Evolutionary conservation across 2,329 filamentous ascomycete genomes (phyloP).

Genomic region (Diaporthe eres): DNA sequence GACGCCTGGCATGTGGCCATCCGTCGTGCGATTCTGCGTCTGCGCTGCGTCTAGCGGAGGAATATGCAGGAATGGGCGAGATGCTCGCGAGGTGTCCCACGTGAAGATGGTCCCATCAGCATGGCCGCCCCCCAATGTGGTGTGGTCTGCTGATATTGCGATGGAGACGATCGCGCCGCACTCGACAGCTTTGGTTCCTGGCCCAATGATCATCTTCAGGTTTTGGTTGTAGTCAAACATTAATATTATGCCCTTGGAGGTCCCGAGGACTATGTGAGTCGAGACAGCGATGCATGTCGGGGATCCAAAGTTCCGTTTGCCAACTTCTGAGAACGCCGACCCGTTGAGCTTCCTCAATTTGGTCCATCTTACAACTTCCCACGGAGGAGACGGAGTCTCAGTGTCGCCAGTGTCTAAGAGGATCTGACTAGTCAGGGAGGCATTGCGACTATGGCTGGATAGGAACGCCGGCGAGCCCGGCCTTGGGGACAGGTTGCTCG

Average conservation of each 20-base stretch:
- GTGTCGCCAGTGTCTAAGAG: slow-evolving; percentile 73
- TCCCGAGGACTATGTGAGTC: slow-evolving; percentile 89
- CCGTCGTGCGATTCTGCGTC: slow-evolving; percentile 74
- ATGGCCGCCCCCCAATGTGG: slow-evolving; percentile 91
- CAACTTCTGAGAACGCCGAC: slow-evolving; percentile 92
- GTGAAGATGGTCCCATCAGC: slow-evolving; percentile 93
- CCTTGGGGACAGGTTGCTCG: slow-evolving; percentile 72
- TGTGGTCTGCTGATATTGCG: slow-evolving; percentile 93
- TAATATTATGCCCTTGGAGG: slow-evolving; percentile 92
- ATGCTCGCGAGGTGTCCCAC: slow-evolving; percentile 89
- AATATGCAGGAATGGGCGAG: slow-evolving; percentile 90
- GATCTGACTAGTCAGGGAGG: slow-evolving; percentile 81
- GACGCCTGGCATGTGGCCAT: slow-evolving; percentile 86
- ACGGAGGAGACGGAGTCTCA: slow-evolving; percentile 84
- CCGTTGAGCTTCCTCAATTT: slow-evolving; percentile 89
- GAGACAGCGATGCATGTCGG: slow-evolving; percentile 93
- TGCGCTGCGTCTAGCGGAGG: slow-evolving; percentile 79
- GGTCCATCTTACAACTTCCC: slow-evolving; percentile 98
- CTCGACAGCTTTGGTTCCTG: slow-evolving; percentile 93
- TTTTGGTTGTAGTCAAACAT: slow-evolving; percentile 99
- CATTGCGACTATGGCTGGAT: slow-evolving; percentile 82
- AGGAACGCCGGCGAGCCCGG: slow-evolving; percentile 84
- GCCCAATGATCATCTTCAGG: slow-evolving; percentile 92
- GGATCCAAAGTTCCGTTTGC: slow-evolving; percentile 91
- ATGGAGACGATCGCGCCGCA: slow-evolving; percentile 89